Base-by-base conservation (phyloP, 1,284 basidiomycete species). In the Farysia itapuensis region DNA sequence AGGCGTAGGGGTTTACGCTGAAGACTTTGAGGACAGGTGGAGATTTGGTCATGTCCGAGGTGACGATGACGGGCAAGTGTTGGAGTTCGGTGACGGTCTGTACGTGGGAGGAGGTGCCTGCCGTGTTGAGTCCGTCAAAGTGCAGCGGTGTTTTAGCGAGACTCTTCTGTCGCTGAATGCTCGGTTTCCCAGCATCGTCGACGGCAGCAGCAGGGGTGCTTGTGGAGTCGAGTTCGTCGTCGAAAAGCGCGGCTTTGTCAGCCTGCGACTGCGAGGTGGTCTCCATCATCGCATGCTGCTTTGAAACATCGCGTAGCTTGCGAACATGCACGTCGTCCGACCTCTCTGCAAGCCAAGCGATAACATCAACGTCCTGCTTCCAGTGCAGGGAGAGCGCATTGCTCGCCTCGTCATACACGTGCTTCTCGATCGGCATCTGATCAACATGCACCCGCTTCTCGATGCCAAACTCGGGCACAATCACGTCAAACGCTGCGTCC, bases 391-490 rank as follows among this genome's bases (percentile, higher is more conserved):
- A 86, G 20, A 99, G 83, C 15, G 87, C 84, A 77, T 94, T 87
- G 9, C 82, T 82, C 78, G 92, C 88, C 78, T 96, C 93, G 71
- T 97, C 93, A 73, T 91, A 92, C 39, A 92, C 88, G 68, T 90
- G 88, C 70, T 93, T 94, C 86, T 72, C 56, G 35, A 72, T 58
- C 0, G 95, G 94, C 86, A 99, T 95, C 79, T 97, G 92, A 78
- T 98, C 95, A 35, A 94, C 89, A 72, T 98, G 94, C 2, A 97
- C 91, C 35, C 94, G 84, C 82, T 98, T 98, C 81, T 98, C 95
- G 68, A 98, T 93, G 35, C 90, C 89, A 72, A 95, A 94, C 74
- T 95, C 92, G 36, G 90, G 89, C 35, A 92, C 83, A 21, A 90
- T 79, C 30, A 98, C 91, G 75, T 99, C 95, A 66, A 98, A 97